Evolutionary conservation across 139 green algal genomes (phyloP).

Genomic region (Closterium sp.): DNA sequence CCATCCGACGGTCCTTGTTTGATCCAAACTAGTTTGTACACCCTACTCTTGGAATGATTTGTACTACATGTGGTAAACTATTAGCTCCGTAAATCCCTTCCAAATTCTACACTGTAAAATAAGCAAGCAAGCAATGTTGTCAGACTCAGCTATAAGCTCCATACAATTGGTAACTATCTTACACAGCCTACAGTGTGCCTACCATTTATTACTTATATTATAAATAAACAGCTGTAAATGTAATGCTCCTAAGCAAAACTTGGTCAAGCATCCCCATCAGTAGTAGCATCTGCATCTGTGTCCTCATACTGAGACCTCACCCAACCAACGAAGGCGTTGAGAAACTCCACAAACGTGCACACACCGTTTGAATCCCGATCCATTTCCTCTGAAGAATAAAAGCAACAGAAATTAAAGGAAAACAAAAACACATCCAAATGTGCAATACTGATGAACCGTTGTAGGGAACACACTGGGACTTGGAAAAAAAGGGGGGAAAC

Average conservation of each 20-base stretch:
- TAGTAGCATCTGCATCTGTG: not conserved
- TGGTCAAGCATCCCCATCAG: not conserved
- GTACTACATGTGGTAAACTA: no score
- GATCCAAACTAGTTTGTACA: no score
- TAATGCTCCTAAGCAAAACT: not conserved
- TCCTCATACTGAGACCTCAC: not conserved
- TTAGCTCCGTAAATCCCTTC: no score
- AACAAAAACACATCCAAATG: no score
- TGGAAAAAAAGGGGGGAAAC: no score
- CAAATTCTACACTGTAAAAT: no score
- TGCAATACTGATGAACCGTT: no score
- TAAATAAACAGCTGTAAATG: not conserved
- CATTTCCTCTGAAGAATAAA: not conserved
- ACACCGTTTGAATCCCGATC: not conserved
- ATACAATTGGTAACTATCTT: not conserved
- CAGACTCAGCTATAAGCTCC: not conserved
- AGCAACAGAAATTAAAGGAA: not conserved
- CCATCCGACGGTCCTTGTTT: not conserved
- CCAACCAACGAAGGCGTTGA: not conserved
- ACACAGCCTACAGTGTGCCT: not conserved
- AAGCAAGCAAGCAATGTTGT: no score
- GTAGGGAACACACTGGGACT: no score
- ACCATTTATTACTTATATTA: not conserved
- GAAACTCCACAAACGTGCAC: not conserved
- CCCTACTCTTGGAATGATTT: no score